These are phyloP conservation scores for Lizonia empirigonia DNA, from an alignment of 2,329 filamentous ascomycete genomes.

Conservation along the genomic window DNA sequence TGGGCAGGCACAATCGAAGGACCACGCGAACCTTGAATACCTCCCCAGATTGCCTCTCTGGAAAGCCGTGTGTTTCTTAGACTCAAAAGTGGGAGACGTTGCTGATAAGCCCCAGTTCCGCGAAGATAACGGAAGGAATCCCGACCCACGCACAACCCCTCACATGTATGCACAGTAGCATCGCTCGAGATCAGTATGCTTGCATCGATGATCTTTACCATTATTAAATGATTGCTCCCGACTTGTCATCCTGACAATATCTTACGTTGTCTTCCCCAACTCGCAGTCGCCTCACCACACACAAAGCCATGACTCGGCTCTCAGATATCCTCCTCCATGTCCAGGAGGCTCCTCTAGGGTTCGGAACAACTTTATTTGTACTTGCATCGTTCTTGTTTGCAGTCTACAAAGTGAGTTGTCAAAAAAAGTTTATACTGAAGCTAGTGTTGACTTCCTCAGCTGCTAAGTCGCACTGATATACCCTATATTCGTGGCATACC, in stretches of 20 bases:
- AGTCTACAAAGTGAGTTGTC: background rate
- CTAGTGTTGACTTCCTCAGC: background rate
- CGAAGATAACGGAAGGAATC: background rate
- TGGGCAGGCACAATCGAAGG: background rate
- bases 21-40: background rate
- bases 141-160: background rate
- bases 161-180: background rate
- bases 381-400: background rate
- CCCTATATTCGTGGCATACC: constrained; percentile 56
- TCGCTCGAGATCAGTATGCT: background rate
- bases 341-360: background rate
- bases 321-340: background rate
- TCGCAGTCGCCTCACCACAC: too few relatives aligned
- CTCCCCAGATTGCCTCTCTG: background rate
- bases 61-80: background rate
- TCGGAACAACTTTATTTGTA: background rate
- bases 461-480: constrained; percentile 52
- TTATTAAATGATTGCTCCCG: background rate
- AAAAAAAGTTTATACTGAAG: background rate
- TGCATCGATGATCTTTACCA: too few relatives aligned
- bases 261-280: too few relatives aligned
- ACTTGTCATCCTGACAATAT: background rate
- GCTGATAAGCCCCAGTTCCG: background rate
- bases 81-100: background rate
- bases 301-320: background rate